Base-by-base conservation (phyloP, 257 asterid species). In the Prunella vulgaris region DNA sequence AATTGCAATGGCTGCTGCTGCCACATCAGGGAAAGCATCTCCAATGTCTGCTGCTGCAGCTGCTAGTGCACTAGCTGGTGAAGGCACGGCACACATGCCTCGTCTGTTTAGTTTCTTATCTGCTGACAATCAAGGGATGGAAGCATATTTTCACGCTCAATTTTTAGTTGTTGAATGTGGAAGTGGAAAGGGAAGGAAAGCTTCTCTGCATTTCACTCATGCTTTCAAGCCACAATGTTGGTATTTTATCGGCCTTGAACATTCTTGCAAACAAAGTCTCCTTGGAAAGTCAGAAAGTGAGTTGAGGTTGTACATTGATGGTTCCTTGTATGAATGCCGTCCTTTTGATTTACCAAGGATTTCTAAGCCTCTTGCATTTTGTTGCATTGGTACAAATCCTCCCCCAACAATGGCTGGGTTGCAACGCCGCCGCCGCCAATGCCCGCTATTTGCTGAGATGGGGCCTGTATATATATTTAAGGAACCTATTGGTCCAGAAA, bases 11-110 rank as follows among this genome's bases (percentile, higher is more conserved):
- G 97, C 99, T 62, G 98, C 98, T 18, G 97, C 96, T 59, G 97
- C 99, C 67, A 90, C 94, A 49, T 88, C 99, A 53, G 97, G 99
- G 52, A 90, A 89, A 79, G 87, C 97, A 73, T 93, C 99, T 74
- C 96, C 93, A 42, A 89, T 93, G 96, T 90, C 99, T 51, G 99
- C 97, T 66, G 99, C 99, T 40, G 99, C 99, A 32, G 97, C 99
- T 66, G 99, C 99, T 74, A 87, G 96, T 84, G 99, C 99, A 42
- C 85, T 93, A 70, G 97, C 99, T 77, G 99, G 99, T 77, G 99
- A 93, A 86, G 97, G 99, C 79, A 90, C 96, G 1, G 96, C 93
- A 54, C 99, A 93, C 75, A 93, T 93, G 99, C 99, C 99, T 62
- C 95, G 99, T 10, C 89, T 93, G 49, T 93, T 90, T 79, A 93